Percentiles rank a stretch among this genome's conserved stretches.
Conservation (phyloP, 228 moss, liverwort and hornwort genomes). For the Sphagnum fallax region DNA sequence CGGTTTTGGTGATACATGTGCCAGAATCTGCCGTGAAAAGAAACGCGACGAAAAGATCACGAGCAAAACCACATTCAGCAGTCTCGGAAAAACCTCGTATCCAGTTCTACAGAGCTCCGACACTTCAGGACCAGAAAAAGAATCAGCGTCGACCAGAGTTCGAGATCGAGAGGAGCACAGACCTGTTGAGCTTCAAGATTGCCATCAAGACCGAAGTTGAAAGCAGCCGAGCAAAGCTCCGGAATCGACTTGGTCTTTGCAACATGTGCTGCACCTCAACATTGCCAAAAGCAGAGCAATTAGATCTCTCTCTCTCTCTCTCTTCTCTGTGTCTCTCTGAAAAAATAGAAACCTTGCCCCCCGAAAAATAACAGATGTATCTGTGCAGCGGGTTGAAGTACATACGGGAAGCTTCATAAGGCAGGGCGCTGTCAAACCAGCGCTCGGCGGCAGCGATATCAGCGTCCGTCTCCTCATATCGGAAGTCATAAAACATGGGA, state of each 20-base stretch:
- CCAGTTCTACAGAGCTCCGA: too few relatives aligned
- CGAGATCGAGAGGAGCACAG: too few relatives aligned
- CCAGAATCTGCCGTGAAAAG: constrained; percentile 22
- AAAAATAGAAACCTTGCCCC: too few relatives aligned
- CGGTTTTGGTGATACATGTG: constrained; percentile 38
- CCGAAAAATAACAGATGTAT: too few relatives aligned
- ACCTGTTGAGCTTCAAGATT: constrained; percentile 78
- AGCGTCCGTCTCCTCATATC: constrained; percentile 39
- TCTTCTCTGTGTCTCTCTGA: too few relatives aligned
- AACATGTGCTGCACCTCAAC: constrained; percentile 52
- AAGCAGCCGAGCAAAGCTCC: constrained; percentile 49
- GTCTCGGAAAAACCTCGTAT: too few relatives aligned
- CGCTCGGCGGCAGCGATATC: constrained; percentile 39
- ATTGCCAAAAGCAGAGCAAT: too few relatives aligned
- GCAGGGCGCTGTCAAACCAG: constrained; percentile 61
- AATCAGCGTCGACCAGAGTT: too few relatives aligned
- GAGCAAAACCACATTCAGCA: too few relatives aligned
- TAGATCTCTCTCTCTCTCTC: too few relatives aligned
- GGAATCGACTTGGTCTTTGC: constrained; percentile 77
- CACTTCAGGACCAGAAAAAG: too few relatives aligned
- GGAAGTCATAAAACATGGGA: constrained; percentile 39
- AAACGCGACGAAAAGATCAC: too few relatives aligned
- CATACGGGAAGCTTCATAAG: constrained; percentile 85
- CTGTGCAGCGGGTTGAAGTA: neutral
- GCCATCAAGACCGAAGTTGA: constrained; percentile 46